Evolutionary conservation across 148 eudicot genomes (phyloP).

Genomic region (Heliamphora exappendiculata): DNA sequence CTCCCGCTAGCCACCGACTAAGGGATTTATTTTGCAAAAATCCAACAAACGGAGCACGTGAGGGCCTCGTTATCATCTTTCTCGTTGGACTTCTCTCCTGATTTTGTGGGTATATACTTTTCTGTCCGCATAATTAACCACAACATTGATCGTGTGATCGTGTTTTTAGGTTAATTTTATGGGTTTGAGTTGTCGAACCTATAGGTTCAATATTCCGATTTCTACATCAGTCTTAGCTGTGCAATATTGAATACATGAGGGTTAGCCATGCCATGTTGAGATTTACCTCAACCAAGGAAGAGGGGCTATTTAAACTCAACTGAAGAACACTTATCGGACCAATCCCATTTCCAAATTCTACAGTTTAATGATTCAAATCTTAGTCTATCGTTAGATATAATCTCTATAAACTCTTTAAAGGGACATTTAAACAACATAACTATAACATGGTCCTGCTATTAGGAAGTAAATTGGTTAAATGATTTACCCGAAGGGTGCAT

Average conservation of each 20-base stretch:
- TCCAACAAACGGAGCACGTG: too few species aligned
- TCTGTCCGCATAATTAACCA: too few species aligned
- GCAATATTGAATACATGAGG: neutral
- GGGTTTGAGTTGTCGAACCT: neutral
- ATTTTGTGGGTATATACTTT: too few species aligned
- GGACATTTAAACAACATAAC: neutral
- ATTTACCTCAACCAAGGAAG: neutral
- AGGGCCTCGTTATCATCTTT: too few species aligned
- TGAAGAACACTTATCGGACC: neutral
- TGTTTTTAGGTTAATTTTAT: neutral
- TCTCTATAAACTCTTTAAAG: neutral
- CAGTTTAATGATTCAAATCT: neutral
- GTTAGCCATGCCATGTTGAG: neutral
- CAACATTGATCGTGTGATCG: neutral
- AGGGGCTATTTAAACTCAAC: neutral
- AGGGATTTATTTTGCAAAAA: too few species aligned
- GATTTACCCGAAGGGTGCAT: too few species aligned
- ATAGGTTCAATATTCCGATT: neutral
- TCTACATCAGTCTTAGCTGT: neutral
- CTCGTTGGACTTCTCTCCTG: too few species aligned
- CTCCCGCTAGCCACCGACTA: too few species aligned
- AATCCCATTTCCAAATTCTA: constrained; percentile 2
- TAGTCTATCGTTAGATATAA: neutral
- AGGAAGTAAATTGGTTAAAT: too few species aligned
- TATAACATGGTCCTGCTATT: too few species aligned